Evolutionary conservation across 345 rosid species (phyloP).

Genomic region (Physaria fendleri): DNA sequence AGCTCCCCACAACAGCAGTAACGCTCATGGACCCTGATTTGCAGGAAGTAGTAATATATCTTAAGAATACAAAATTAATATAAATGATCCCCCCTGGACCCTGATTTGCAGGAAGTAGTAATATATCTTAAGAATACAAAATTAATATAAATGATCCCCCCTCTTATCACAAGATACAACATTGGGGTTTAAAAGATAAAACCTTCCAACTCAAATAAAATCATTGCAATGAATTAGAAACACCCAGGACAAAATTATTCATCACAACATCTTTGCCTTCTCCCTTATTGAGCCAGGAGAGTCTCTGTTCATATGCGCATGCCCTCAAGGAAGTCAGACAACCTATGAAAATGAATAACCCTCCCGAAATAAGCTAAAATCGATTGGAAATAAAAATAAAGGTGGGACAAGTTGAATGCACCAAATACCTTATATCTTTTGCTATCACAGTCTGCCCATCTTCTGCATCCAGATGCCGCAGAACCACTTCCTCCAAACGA

Average conservation of each 20-base stretch:
- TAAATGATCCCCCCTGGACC: background rate
- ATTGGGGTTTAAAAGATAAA: background rate
- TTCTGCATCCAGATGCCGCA: conserved; percentile 74
- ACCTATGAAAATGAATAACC: conserved; percentile 41
- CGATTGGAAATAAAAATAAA: background rate
- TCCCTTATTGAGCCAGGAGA: conserved; percentile 10
- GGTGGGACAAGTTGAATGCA: conserved; percentile 1
- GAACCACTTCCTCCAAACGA: conserved; percentile 64
- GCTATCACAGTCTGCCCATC: conserved; percentile 72
- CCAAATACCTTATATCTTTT: conserved; percentile 43
- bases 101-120: background rate
- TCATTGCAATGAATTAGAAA: background rate
- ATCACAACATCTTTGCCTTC: conserved; percentile 10
- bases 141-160: background rate
- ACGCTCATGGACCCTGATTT: too few relatives aligned
- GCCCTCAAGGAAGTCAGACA: conserved; percentile 58
- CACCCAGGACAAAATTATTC: background rate
- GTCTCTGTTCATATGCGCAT: conserved; percentile 34
- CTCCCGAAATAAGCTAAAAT: conserved; percentile 7
- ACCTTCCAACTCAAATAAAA: conserved; percentile 9
- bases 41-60: too few relatives aligned
- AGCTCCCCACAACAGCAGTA: too few relatives aligned
- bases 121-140: conserved; percentile 2
- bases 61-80: too few relatives aligned
- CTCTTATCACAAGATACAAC: background rate